phyloP scores from a whole-genome alignment of 352 stramenopile genomes.

The Thraustochytrium striatum region DNA sequence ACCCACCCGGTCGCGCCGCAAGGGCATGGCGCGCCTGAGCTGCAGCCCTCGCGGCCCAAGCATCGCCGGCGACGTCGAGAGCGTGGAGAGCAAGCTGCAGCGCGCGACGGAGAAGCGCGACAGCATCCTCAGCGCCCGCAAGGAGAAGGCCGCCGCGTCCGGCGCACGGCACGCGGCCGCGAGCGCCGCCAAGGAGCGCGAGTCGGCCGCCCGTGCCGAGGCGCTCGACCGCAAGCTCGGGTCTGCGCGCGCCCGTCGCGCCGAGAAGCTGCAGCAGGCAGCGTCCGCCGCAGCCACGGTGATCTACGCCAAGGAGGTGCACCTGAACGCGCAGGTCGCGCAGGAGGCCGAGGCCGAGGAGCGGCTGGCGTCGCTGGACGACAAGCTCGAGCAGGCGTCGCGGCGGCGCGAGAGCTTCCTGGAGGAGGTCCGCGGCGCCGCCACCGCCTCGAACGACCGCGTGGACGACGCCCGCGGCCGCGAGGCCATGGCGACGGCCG shows the following conservation, averaged over 20 bases:
- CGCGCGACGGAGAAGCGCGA: constrained; percentile 17
- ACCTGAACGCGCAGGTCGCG: background rate
- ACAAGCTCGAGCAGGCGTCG: constrained; percentile 13
- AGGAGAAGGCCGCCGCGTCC: constrained; percentile 3
- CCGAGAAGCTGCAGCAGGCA: constrained; percentile 10
- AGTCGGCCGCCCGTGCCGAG: background rate
- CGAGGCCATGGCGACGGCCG: background rate
- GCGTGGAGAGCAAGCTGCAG: background rate
- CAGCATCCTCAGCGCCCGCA: constrained; percentile 3
- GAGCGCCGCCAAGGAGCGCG: background rate
- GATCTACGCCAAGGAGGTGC: constrained; percentile 41
- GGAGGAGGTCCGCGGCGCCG: background rate
- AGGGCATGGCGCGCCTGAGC: background rate
- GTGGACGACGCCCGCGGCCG: constrained; percentile 11
- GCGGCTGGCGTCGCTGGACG: background rate
- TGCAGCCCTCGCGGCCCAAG: background rate
- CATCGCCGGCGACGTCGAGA: background rate
- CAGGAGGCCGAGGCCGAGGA: background rate
- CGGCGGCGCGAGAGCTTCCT: constrained; percentile 31
- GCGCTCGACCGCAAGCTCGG: constrained; percentile 26
- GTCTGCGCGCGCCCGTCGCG: background rate
- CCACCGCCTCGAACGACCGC: background rate
- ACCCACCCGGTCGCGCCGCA: background rate
- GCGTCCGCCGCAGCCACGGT: constrained; percentile 15
- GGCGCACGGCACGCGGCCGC: background rate